Evolutionary conservation across 805 yeast genomes (phyloP).

Genomic region (Candida qinlingensis): DNA sequence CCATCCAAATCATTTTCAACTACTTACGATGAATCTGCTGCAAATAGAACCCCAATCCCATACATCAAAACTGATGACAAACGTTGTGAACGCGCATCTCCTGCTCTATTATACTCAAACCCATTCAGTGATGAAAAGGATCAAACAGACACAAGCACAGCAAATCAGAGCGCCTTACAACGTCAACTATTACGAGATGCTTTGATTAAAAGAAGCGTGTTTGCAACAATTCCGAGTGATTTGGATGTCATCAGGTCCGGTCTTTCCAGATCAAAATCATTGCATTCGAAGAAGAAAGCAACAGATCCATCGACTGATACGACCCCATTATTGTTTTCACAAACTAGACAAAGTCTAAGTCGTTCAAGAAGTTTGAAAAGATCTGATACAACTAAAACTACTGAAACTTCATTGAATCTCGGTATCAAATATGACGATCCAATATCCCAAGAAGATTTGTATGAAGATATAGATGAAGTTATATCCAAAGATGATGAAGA

Average conservation of each 20-base stretch:
- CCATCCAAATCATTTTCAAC: neutral
- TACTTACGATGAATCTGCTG: neutral
- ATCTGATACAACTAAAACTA: neutral
- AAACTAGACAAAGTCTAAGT: slow-evolving; percentile 1
- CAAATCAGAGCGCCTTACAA: neutral
- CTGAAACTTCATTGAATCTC: neutral
- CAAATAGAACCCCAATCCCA: neutral
- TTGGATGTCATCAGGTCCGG: slow-evolving; percentile 7
- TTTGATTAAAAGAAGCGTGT: slow-evolving; percentile 2
- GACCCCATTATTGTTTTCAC: slow-evolving; percentile 10
- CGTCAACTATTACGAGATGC: slow-evolving; percentile 7
- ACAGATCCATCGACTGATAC: slow-evolving; percentile 1
- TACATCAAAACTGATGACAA: neutral
- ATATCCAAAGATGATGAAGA: neutral
- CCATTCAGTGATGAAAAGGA: neutral
- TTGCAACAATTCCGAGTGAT: slow-evolving; percentile 5
- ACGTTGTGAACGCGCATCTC: slow-evolving; percentile 3
- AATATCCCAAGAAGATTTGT: neutral
- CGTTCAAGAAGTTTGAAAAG: slow-evolving; percentile 2
- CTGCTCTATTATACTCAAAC: slow-evolving; percentile 1
- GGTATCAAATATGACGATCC: neutral
- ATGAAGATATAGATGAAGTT: neutral
- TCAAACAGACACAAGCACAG: neutral
- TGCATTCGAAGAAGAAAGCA: slow-evolving; percentile 4
- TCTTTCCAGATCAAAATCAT: slow-evolving; percentile 13